A percentile compares a stretch with the other conserved stretches of the same genome.
Conservation (phyloP, 495 filamentous ascomycete species). For the Aspergillus coremiiformis region DNA sequence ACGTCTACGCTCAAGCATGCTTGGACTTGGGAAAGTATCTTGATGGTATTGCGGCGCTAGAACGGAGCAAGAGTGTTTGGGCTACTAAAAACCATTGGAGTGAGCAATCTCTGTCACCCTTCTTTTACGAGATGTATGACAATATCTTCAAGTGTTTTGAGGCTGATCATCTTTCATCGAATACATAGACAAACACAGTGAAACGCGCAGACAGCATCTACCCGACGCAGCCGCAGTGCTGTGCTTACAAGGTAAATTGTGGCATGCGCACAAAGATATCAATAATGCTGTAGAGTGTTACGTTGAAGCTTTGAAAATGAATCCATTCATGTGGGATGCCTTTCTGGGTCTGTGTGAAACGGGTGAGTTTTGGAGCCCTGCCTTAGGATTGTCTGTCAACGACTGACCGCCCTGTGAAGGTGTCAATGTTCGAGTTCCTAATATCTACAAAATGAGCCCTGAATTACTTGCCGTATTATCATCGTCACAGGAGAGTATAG, state of each 20-base stretch:
- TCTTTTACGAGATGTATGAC: background rate
- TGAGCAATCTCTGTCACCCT: conserved; percentile 29
- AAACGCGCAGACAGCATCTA: conserved; percentile 53
- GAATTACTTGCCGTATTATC: conserved; percentile 51
- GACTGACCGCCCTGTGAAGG: conserved; percentile 46
- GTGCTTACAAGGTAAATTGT: conserved; percentile 81
- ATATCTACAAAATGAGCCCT: conserved; percentile 74
- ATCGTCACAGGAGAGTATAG: conserved; percentile 27
- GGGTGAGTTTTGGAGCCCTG: conserved; percentile 36
- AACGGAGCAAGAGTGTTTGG: conserved; percentile 67
- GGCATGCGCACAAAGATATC: conserved; percentile 68
- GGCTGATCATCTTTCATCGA: conserved; percentile 6
- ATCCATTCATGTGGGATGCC: conserved; percentile 98
- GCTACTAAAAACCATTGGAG: conserved; percentile 62
- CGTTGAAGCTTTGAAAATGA: conserved; percentile 78
- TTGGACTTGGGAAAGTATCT: conserved; percentile 66
- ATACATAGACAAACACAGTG: conserved; percentile 57
- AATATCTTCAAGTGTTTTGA: background rate
- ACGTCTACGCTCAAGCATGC: conserved; percentile 85
- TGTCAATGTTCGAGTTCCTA: conserved; percentile 64
- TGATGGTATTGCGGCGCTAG: conserved; percentile 74
- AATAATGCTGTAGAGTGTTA: conserved; percentile 76
- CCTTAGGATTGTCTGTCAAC: background rate
- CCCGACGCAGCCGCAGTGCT: conserved; percentile 78
- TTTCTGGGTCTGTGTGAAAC: conserved; percentile 72